Evolutionary conservation across 2,329 filamentous ascomycete genomes (phyloP).

Genomic region (Nannizzia gypsea): DNA sequence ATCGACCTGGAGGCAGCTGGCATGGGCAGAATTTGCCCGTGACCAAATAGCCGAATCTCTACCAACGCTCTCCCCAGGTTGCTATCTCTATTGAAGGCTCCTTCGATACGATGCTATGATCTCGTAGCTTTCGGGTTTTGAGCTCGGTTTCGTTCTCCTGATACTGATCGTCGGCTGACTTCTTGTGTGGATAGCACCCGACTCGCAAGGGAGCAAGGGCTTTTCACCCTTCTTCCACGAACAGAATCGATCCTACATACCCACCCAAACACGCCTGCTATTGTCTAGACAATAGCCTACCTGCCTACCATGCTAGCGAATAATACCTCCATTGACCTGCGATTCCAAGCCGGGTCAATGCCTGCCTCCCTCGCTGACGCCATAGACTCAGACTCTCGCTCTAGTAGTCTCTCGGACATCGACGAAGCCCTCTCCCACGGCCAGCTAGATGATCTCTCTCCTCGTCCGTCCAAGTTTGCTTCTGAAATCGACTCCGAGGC

Average conservation of each 20-base stretch:
- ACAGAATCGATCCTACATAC: not conserved
- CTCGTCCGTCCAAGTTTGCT: slow-evolving; percentile 42
- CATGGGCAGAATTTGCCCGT: not conserved
- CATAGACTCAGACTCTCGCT: slow-evolving; percentile 55
- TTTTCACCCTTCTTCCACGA: not conserved
- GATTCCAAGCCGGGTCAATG: not conserved
- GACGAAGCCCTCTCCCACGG: slow-evolving; percentile 66
- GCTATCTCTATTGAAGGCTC: not conserved
- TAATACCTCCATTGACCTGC: slow-evolving; percentile 1
- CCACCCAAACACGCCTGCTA: not conserved
- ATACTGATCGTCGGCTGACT: not conserved
- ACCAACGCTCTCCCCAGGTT: not conserved
- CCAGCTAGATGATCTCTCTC: slow-evolving; percentile 41
- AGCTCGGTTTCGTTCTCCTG: not conserved
- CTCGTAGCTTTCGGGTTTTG: not conserved
- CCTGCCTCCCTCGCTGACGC: slow-evolving; percentile 24
- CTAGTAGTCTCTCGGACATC: slow-evolving; percentile 86
- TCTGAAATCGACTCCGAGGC: slow-evolving; percentile 68
- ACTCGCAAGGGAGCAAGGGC: not conserved
- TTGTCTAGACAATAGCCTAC: not conserved
- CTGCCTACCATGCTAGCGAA: not conserved
- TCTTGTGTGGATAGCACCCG: not conserved
- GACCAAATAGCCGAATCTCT: not conserved
- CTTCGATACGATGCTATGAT: not conserved
- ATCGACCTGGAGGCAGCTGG: not conserved